Base-by-base conservation (phyloP, 202 grass and related monocot species). In the Setaria viridis region DNA sequence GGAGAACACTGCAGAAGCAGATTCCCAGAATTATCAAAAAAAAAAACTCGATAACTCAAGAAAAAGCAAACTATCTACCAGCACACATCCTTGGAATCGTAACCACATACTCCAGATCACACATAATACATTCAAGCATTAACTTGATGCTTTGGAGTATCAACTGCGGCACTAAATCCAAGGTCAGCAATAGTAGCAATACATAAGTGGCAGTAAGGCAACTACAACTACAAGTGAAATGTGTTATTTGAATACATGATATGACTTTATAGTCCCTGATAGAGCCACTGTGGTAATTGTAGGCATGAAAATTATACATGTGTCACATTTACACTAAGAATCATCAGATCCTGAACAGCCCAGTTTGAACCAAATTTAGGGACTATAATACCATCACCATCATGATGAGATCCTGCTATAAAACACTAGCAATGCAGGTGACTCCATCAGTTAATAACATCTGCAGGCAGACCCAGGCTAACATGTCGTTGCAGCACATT, bases 1-100 rank as follows among this genome's bases (percentile, higher is more conserved):
- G 88, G 69, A 82, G 70, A 17, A 62, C 47, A 82, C 91, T 93
- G 80, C 30, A 83, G 70, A 79, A 89, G 11, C 53, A 45, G 82
- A 75, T 59, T 35, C 4, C 49, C 4, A 79, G 54, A 74, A 65
- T 83, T 64, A 86, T 49, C n/a, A 65, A 50, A 69, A 21, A 25
- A 9, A 35, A 15, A 33, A 25, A n/a, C 39, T 72, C 12, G 46
- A 57, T 57, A 55, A 71, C 51, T 77, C 65, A 78, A 78, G 41
- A 82, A 86, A 58, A 90, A 47, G 71, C 30, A 79, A 74, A 62
- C n/a, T 74, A 43, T 35, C 10, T 35, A 43, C 19, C 57, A 47
- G 39, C 4, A 33, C 56, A 9, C 17, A 66, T 25, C 47, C 39
- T 65, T 67, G 75, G 17, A 67, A 50, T 70, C 58, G 34, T 43